Evolutionary conservation across 1,139 yeast genomes (phyloP), one percentile per base, ranked within the genome.

Genomic region (Taphrina flavorubra): DNA sequence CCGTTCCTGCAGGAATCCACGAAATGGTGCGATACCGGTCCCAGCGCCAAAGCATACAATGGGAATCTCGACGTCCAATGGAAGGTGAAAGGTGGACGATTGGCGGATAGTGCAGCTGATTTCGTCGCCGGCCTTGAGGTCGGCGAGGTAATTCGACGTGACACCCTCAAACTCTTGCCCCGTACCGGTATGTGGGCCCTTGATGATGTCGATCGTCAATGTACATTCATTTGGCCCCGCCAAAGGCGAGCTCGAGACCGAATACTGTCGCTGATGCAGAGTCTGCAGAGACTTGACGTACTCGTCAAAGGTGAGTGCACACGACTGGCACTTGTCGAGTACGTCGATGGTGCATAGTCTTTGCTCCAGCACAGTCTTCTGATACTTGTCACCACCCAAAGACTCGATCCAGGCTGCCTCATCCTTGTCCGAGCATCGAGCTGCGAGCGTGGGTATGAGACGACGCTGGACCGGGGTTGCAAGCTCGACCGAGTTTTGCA

Each of bases 1-100:
- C 75, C 95, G 87, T 78, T 94, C 98, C 79, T 96, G 88, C 58
- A 94, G 80, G 74, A 94, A 94, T 1, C 97, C 99, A 80, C 99
- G 88, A 82, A 94, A 90, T 71, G 99, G 98, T 13, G 98, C 98
- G 69, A 92, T 94, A 77, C 99, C 99, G 8, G 99, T 94, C 1
- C 69, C 69, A 20, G 69, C 65, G 3, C 61, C 69, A 25, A 65
- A 51, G 46, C 65, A 65, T 18, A 65, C 65, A 25, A 65, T 53
- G 39, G 69, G 69, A 14, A 56, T 60, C 14, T 40, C 61, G n/a
- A 51, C 51, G 10, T 59, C 57, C 36, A 25, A 25, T 13, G 69
- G 69, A n/a, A 65, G 51, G 46, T 59, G 58, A 36, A 65, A 65
- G 36, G 57, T 53, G 10, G 65, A 25, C n/a, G 69, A 65, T 20